Conservation (phyloP, 163 green algal species). For the Smithsoniella earleae region DNA sequence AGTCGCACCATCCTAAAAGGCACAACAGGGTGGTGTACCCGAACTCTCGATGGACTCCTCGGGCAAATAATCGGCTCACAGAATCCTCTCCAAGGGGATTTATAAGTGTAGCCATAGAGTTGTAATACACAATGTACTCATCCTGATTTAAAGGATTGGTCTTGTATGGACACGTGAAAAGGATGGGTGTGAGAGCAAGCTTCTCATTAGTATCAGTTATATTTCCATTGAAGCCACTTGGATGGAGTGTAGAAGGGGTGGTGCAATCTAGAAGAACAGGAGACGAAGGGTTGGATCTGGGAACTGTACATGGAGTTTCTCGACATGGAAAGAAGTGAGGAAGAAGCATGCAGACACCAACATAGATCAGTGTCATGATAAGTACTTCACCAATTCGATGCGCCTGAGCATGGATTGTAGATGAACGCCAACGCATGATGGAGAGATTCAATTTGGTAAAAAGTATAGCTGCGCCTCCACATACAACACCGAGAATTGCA, state of each 20-base stretch:
- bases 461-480: constrained; percentile 56
- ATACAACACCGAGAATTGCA: constrained; percentile 58
- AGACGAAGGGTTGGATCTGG: too few species aligned
- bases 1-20: constrained; percentile 50
- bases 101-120: constrained; percentile 80
- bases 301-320: constrained; percentile 49
- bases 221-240: constrained; percentile 32
- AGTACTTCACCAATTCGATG: constrained; percentile 62
- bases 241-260: neutral
- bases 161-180: constrained; percentile 28
- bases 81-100: constrained; percentile 65
- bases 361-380: constrained; percentile 69
- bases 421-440: constrained; percentile 38
- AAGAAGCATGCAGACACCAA: constrained; percentile 70
- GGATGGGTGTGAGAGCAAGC: neutral
- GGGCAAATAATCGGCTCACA: constrained; percentile 70
- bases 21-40: constrained; percentile 58
- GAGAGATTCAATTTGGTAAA: constrained; percentile 76
- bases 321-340: constrained; percentile 75
- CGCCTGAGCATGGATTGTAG: constrained; percentile 33
- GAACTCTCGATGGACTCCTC: constrained; percentile 76
- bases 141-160: constrained; percentile 2
- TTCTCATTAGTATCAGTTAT: constrained; percentile 26
- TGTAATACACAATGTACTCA: constrained; percentile 56
- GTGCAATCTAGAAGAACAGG: too few species aligned